phyloP scores from a whole-genome alignment of 352 stramenopile genomes.

The Peronospora tabacina region DNA sequence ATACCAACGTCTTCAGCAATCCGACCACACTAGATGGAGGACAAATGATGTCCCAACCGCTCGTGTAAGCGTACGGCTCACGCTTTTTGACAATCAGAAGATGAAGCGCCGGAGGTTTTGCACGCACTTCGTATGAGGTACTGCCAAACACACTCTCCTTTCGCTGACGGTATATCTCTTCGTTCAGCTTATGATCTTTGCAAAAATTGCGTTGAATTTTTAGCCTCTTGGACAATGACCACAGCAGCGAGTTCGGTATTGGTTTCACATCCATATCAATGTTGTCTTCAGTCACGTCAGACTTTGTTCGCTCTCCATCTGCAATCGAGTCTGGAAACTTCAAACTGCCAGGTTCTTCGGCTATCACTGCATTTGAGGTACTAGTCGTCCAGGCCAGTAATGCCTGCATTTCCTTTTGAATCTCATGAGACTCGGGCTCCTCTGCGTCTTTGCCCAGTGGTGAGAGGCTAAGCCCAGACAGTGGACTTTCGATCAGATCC shows the following conservation, averaged over 20 bases:
- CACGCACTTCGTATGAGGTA: slow-evolving; percentile 1
- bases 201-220: slow-evolving; percentile 28
- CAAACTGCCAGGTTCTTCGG: background rate
- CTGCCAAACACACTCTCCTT: slow-evolving; percentile 10
- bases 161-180: slow-evolving; percentile 27
- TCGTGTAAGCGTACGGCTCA: slow-evolving; percentile 34
- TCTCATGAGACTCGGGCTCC: slow-evolving; percentile 49
- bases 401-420: slow-evolving; percentile 44
- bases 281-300: slow-evolving; percentile 2
- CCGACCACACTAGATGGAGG: slow-evolving; percentile 31
- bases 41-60: slow-evolving; percentile 66
- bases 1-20: slow-evolving; percentile 59
- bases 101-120: slow-evolving; percentile 22
- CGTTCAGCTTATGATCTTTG: slow-evolving; percentile 60
- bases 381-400: slow-evolving; percentile 49
- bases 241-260: slow-evolving; percentile 44
- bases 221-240: slow-evolving; percentile 44
- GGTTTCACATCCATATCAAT: slow-evolving; percentile 3
- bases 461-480: slow-evolving; percentile 40
- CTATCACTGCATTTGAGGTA: background rate
- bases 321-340: slow-evolving; percentile 29
- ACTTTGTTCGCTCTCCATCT: background rate
- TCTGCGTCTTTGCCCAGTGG: slow-evolving; percentile 36
- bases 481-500: slow-evolving; percentile 44
- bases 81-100: slow-evolving; percentile 39